Base-by-base conservation (phyloP, 2,329 filamentous ascomycete genomes). In the Biscogniauxia mediterranea region DNA sequence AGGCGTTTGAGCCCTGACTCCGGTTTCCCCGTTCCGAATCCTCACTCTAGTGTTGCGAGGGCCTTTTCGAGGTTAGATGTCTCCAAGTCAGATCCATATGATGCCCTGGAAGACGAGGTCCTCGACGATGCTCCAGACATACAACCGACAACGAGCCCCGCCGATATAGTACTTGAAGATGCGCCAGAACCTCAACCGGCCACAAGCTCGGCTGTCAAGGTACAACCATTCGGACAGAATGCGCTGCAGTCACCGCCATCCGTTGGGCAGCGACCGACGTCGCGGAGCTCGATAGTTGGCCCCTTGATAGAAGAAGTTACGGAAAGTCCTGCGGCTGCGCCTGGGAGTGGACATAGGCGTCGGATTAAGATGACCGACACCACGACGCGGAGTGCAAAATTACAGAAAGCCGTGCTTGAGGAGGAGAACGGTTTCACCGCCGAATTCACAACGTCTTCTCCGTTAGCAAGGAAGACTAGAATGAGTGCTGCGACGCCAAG, bases 271-370 rank as follows among this genome's bases (percentile, higher is more conserved):
- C 60, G 52, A 20, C 67, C 64, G 13, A 42, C 32, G 13, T 67
- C 67, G 0, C 66, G 58, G 13, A 61, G 56, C 4, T 71, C 70
- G 6, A 51, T 66, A 20, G 63, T 55, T 7, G 69, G 64, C 5
- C 63, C 63, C 0, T 54, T 66, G 3, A 64, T 68, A 17, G 79
- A 83, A 54, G 80, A 83, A 68, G 77, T 85, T 15, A 76, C 74
- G 42, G 83, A 87, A 67, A 86, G 83, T 59, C 85, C 85, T 0
- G 73, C 67, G 8, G 71, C 82, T 64, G 83, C 83, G 15, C 85
- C 84, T 0, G 85, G 84, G 2, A 86, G 83, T 64, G 85, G 84
- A 1, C 79, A 78, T 8, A 74, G 83, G 55, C 77, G 79, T 25
- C 76, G 70, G 3, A 69, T 83, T 15, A 73, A 70, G 15, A 68